phyloP scores from a whole-genome alignment of 257 asterid genomes.

The Misopates orontium region DNA sequence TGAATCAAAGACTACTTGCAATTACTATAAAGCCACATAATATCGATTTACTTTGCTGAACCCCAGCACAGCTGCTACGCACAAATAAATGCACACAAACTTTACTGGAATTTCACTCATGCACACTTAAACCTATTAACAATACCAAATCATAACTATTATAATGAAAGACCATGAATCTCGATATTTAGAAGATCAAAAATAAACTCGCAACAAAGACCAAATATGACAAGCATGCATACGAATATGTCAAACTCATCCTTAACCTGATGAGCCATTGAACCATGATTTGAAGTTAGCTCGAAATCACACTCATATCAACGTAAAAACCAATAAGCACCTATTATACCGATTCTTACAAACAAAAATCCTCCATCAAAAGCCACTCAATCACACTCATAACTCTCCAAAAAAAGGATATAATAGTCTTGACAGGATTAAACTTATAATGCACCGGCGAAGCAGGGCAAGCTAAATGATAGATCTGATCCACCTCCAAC shows the following conservation, averaged over 20 bases:
- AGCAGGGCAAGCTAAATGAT: slow-evolving; percentile 81
- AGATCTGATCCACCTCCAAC: slow-evolving; percentile 84
- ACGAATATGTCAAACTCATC: too few species aligned
- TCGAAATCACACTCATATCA: too few species aligned
- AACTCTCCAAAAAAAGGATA: slow-evolving; percentile 44
- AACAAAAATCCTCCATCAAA: too few species aligned
- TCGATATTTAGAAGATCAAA: too few species aligned
- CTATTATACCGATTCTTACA: too few species aligned
- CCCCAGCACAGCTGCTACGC: neutral
- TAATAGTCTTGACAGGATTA: slow-evolving; percentile 76
- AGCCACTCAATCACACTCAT: too few species aligned
- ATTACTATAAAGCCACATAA: neutral
- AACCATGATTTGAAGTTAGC: too few species aligned
- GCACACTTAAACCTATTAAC: neutral
- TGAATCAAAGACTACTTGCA: neutral
- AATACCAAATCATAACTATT: neutral
- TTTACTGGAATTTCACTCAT: neutral
- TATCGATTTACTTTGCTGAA: neutral
- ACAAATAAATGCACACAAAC: slow-evolving; percentile 12
- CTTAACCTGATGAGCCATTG: too few species aligned
- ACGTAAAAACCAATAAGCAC: too few species aligned
- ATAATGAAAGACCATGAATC: too few species aligned
- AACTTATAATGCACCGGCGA: slow-evolving; percentile 75
- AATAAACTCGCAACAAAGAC: too few species aligned
- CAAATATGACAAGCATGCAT: too few species aligned